phyloP scores from a whole-genome alignment of 192 early-diverging fungal genomes.

The Umbelopsis ramanniana region DNA sequence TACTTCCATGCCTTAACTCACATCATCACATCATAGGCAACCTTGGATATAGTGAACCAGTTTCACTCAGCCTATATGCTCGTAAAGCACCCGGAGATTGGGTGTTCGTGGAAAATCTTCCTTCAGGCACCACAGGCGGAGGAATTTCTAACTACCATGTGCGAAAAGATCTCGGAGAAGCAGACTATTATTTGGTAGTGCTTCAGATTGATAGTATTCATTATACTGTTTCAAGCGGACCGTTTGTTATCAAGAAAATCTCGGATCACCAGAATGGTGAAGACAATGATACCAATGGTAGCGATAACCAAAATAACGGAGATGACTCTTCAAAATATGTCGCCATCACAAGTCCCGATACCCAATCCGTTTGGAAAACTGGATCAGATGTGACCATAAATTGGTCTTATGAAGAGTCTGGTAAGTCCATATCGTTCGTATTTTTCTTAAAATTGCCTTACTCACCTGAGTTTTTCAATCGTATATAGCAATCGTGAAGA shows the following conservation, averaged over 20 bases:
- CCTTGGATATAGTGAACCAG: neutral
- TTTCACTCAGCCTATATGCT: neutral
- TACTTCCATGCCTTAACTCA: neutral
- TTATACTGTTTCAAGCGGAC: neutral
- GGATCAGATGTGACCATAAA: neutral
- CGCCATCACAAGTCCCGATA: neutral
- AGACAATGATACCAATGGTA: neutral
- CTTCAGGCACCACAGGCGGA: neutral
- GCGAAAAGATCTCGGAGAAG: conserved; percentile 5
- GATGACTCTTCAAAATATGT: neutral
- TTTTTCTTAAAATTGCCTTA: too few species aligned
- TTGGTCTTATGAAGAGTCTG: too few species aligned
- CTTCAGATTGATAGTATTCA: neutral
- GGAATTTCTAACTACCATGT: conserved; percentile 14
- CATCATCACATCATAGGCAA: neutral
- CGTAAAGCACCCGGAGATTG: neutral
- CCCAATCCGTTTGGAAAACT: neutral
- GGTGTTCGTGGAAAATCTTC: neutral
- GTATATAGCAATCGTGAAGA: neutral
- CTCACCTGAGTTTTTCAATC: too few species aligned
- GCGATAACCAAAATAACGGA: neutral
- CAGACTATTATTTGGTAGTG: neutral
- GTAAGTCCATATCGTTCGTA: too few species aligned
- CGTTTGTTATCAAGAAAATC: neutral
- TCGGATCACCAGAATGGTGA: neutral